Evolutionary conservation across 495 filamentous ascomycete genomes (phyloP), one percentile per base, ranked within the genome.

Genomic region (Daldinia decipiens): DNA sequence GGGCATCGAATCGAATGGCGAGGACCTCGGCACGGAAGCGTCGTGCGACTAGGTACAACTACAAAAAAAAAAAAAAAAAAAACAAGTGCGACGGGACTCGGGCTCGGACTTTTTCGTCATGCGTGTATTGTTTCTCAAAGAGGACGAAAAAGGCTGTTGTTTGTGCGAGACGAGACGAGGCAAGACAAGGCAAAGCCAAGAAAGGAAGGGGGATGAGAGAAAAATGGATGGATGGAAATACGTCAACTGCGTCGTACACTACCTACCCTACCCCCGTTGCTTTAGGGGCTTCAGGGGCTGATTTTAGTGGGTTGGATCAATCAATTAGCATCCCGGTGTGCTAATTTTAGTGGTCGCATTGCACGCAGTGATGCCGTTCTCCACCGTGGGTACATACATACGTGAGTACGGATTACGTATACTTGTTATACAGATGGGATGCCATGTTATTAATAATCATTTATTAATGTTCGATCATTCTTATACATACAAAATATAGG

Each of bases 251-350:
- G 27, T 50, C 4, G 60, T 64, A 9, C 31, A 9, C 31, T 32
- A 32, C 21, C 52, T 19, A 62, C n/a, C n/a, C n/a, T n/a, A n/a
- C n/a, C n/a, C n/a, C n/a, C 5, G 58, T 68, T 19, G 38, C 61
- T 70, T 70, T 65, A 62, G 68, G 67, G 62, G 61, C 56, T 65
- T 69, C 32, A 50, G 43, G 60, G 67, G 59, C 40, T 39, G 17
- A 15, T 6, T 57, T 63, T 36, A 36, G 53, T 19, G 53, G 52
- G 8, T 32, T 56, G 5, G 13, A 17, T 32, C 52, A 43, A 65
- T 58, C 24, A 51, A 63, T 65, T 55, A 52, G 27, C 40, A 27
- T 66, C 52, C 57, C 27, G 26, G 54, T 13, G 17, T 67, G 54
- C 55, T 67, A 64, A 63, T 39, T 64, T 55, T 67, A 68, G 70